A percentile compares a stretch with the other conserved stretches of the same genome.
Conservation (phyloP, 2,329 filamentous ascomycete genomes). For the Ophiostoma piceae region DNA sequence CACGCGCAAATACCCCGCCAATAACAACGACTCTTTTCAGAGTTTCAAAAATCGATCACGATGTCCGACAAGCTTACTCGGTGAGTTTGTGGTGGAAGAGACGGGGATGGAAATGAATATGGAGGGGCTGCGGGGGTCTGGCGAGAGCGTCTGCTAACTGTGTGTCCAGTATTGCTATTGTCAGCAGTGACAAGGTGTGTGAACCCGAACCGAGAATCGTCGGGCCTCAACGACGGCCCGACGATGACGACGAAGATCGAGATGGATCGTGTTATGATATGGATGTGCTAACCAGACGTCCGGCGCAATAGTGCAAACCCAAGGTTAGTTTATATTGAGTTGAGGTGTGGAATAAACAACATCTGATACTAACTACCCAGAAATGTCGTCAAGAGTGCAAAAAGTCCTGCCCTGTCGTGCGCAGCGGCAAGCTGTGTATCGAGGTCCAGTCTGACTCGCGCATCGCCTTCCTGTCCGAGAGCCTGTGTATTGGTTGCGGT, state of each 20-base stretch:
- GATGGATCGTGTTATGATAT: background rate
- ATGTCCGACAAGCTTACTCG: slow-evolving; percentile 59
- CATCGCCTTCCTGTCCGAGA: slow-evolving; percentile 94
- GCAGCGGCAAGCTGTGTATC: slow-evolving; percentile 85
- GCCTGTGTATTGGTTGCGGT: slow-evolving; percentile 94
- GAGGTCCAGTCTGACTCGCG: slow-evolving; percentile 84
- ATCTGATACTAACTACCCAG: slow-evolving; percentile 31
- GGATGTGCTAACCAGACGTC: slow-evolving; percentile 34
- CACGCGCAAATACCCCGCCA: slow-evolving; percentile 23
- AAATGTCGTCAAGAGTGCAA: slow-evolving; percentile 99
- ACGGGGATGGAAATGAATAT: background rate
- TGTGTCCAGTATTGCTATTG: slow-evolving; percentile 83
- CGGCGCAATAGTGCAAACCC: slow-evolving; percentile 66
- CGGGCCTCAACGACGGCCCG: background rate
- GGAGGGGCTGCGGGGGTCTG: background rate
- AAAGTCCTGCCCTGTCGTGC: slow-evolving; percentile 95
- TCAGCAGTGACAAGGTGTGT: slow-evolving; percentile 90
- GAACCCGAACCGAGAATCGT: background rate
- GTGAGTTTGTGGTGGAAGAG: slow-evolving; percentile 52
- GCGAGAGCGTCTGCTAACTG: slow-evolving; percentile 30
- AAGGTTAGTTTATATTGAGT: slow-evolving; percentile 51
- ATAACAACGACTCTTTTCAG: slow-evolving; percentile 8
- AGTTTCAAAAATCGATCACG: slow-evolving; percentile 12
- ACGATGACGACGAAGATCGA: background rate
- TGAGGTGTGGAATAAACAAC: no score